Percentiles rank a stretch among this genome's conserved stretches.
Conservation (phyloP, 2,329 filamentous ascomycete species). For the Dothideomycetes sp. region DNA sequence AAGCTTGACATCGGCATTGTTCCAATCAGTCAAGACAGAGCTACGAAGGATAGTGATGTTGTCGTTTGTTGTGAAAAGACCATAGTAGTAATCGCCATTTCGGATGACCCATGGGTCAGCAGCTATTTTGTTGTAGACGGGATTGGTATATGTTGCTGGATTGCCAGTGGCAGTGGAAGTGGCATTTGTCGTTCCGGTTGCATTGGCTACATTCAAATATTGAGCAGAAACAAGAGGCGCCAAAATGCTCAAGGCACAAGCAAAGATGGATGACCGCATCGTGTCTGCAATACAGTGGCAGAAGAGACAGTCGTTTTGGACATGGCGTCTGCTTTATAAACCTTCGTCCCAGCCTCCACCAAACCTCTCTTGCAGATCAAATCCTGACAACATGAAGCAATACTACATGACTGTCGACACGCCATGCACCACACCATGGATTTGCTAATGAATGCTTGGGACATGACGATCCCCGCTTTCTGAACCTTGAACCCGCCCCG, state of each 20-base stretch:
- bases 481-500: no score
- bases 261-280: not conserved
- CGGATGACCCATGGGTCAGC: slow-evolving; percentile 40
- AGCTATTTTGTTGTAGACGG: slow-evolving; percentile 31
- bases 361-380: no score
- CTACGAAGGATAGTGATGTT: slow-evolving; percentile 37
- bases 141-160: slow-evolving; percentile 39
- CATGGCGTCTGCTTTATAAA: no score
- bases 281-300: no score
- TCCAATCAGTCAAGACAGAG: slow-evolving; percentile 35
- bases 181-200: not conserved
- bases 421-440: no score
- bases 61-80: slow-evolving; percentile 36
- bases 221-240: slow-evolving; percentile 1
- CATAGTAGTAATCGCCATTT: slow-evolving; percentile 35
- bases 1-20: slow-evolving; percentile 34
- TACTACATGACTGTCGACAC: no score
- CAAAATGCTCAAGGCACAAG: not conserved
- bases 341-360: no score
- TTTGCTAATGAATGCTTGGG: no score
- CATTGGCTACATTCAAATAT: not conserved
- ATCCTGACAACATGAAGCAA: no score
- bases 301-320: no score
- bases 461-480: no score
- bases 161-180: no score